Conservation (phyloP, 2,329 filamentous ascomycete species). For the Hymenotorrendiella dingleyae region DNA sequence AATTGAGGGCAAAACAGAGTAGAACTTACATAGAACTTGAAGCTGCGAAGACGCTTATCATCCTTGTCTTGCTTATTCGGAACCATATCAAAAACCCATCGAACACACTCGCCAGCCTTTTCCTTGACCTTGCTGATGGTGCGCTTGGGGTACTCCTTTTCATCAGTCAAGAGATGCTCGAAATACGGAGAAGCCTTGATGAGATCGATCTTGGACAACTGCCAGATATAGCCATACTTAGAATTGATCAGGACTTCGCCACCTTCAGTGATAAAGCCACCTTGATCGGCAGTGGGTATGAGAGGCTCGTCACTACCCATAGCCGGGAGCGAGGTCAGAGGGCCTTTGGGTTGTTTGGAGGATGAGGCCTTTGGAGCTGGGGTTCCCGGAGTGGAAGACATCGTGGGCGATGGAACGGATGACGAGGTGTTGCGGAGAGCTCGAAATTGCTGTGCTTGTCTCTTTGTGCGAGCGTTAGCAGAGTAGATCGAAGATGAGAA, state of each 20-base stretch:
- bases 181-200: slow-evolving; percentile 6
- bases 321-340: too few relatives aligned
- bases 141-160: slow-evolving; percentile 4
- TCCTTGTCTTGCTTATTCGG: slow-evolving; percentile 8
- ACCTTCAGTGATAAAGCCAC: slow-evolving; percentile 14
- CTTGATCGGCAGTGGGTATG: neutral
- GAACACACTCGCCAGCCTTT: slow-evolving; percentile 12
- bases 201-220: slow-evolving; percentile 19
- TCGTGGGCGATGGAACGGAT: too few relatives aligned
- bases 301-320: too few relatives aligned
- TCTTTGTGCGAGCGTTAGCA: too few relatives aligned
- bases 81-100: slow-evolving; percentile 22
- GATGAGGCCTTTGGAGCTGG: neutral
- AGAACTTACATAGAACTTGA: slow-evolving; percentile 21
- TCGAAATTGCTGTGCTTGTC: too few relatives aligned
- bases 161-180: slow-evolving; percentile 6
- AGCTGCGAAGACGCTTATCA: slow-evolving; percentile 17
- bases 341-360: neutral
- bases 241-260: slow-evolving; percentile 25
- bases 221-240: slow-evolving; percentile 22
- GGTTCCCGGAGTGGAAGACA: too few relatives aligned
- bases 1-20: neutral
- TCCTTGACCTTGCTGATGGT: slow-evolving; percentile 14
- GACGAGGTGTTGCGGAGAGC: too few relatives aligned
- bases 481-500: too few relatives aligned